phyloP scores from a whole-genome alignment of 2,329 filamentous ascomycete species.

The Colletotrichum sp. region DNA sequence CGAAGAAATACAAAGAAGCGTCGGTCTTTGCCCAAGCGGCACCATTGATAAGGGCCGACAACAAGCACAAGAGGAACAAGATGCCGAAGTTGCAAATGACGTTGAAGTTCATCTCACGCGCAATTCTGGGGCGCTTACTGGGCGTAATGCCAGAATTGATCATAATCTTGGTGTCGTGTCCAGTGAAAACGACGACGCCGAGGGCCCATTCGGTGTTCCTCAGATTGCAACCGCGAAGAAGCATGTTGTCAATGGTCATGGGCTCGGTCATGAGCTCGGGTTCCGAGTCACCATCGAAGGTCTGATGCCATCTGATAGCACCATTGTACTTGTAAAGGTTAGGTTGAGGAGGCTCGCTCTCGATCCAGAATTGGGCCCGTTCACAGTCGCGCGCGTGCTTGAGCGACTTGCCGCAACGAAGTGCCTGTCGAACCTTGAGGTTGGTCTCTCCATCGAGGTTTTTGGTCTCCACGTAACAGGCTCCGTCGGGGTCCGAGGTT shows the following conservation, averaged over 20 bases:
- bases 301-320: constrained; percentile 86
- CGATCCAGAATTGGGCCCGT: constrained; percentile 82
- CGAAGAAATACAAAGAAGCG: constrained; percentile 81
- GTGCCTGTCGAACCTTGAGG: constrained; percentile 89
- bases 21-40: constrained; percentile 77
- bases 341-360: constrained; percentile 89
- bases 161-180: constrained; percentile 98
- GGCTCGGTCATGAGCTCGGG: constrained; percentile 86
- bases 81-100: constrained; percentile 96
- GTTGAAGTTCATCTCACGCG: constrained; percentile 94
- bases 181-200: constrained; percentile 92
- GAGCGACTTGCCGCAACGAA: constrained; percentile 82
- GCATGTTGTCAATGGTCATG: constrained; percentile 91
- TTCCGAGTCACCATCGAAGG: constrained; percentile 65
- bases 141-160: constrained; percentile 96
- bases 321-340: constrained; percentile 97
- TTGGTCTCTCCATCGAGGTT: constrained; percentile 98
- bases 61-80: constrained; percentile 86
- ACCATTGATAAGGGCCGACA: constrained; percentile 85
- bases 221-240: constrained; percentile 91
- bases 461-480: constrained; percentile 98
- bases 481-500: constrained; percentile 91
- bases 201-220: constrained; percentile 97
- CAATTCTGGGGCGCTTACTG: constrained; percentile 89
- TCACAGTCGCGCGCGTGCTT: constrained; percentile 94